phyloP scores from a whole-genome alignment of 1,139 yeast species.

The Magnusiomyces clavatus region DNA sequence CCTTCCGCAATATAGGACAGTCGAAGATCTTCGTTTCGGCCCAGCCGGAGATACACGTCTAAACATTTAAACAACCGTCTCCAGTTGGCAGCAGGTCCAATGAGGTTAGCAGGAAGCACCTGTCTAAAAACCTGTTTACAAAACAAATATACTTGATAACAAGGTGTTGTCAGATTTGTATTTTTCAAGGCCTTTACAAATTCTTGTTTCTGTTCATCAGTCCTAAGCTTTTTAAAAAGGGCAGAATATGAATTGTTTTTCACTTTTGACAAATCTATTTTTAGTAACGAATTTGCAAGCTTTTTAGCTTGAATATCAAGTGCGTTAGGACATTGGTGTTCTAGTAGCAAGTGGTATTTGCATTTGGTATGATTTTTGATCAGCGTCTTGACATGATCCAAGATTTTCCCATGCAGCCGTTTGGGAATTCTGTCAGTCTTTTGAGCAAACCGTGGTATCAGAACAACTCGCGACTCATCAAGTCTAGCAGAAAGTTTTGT shows the following conservation, averaged over 20 bases:
- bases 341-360: conserved; percentile 18
- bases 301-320: too few relatives aligned
- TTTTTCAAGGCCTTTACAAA: not conserved
- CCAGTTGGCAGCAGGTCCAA: conserved; percentile 52
- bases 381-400: conserved; percentile 8
- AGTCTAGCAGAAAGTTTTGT: too few relatives aligned
- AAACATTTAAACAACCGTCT: conserved; percentile 35
- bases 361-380: conserved; percentile 15
- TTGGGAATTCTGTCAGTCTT: conserved; percentile 8
- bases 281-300: too few relatives aligned
- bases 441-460: too few relatives aligned
- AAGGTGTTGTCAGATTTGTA: conserved; percentile 5
- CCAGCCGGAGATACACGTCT: conserved; percentile 16
- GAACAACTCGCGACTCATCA: too few relatives aligned
- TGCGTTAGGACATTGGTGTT: conserved; percentile 18
- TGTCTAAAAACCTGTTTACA: conserved; percentile 19
- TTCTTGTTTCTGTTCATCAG: conserved; percentile 6
- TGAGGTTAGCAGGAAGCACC: conserved; percentile 44
- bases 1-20: conserved; percentile 28
- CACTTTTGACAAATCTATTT: not conserved
- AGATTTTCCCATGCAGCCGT: conserved; percentile 9
- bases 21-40: conserved; percentile 26
- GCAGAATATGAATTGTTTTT: too few relatives aligned
- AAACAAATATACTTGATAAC: conserved; percentile 11
- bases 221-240: not conserved